Base-by-base conservation (phyloP, 768 basidiomycete species). In the Suillus subluteus region DNA sequence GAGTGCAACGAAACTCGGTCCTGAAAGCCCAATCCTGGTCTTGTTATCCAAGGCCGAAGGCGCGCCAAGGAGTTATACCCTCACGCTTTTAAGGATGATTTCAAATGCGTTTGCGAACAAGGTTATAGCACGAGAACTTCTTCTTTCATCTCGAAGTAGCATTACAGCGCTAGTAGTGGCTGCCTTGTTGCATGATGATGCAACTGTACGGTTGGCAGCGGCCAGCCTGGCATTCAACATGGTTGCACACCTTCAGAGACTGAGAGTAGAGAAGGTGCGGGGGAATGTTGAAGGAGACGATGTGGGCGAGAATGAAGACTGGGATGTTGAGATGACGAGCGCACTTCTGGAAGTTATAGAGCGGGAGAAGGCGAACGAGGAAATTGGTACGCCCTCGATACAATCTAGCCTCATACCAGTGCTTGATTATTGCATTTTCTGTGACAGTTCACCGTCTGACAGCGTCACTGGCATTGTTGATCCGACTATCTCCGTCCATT, bases 151-250 rank as follows among this genome's bases (percentile, higher is more conserved):
- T 41, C 80, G 78, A 65, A 73, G 72, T 4, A 69, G 75, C 9
- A 64, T 89, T 50, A 88, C 89, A 16, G 73, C 79, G 0, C 71
- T 92, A 55, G 77, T 95, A 21, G 85, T 97, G 5, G 82, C 87
- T 13, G 82, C 87, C 32, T 80, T 97, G 43, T 78, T 96, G 67
- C 87, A 94, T 67, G 73, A 83, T 4, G 94, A 96, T 72, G 81
- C 81, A 8, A 72, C 76, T 3, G 90, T 96, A 50, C 84, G 92
- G 40, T 90, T 86, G 21, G 91, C 95, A 3, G 91, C 91, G 4
- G 94, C 94, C 9, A 92, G 92, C 70, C 73, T 97, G 23, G 88
- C 87, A 16, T 95, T 97, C 73, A 91, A 96, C 71, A 75, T 90
- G 21, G 85, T 89, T 3, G 87, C 85, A 23, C 84, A 82, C 72